Evolutionary conservation across 192 early-diverging fungal species (phyloP).

Genomic region (Phlyctochytrium arcticum): DNA sequence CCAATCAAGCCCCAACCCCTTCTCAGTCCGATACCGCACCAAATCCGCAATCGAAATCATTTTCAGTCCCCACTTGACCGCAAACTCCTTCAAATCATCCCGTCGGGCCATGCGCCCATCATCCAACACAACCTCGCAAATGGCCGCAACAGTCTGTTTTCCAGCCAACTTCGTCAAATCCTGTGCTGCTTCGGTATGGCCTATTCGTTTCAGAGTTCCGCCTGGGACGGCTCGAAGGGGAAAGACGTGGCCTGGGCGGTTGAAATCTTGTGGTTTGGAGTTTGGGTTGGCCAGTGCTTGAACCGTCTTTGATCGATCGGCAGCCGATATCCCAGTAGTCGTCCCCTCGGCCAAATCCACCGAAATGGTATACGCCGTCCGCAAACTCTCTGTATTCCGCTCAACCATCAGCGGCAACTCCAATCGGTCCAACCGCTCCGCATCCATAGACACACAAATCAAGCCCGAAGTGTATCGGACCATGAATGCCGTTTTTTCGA

Average conservation of each 20-base stretch:
- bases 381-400: constrained; percentile 81
- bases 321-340: constrained; percentile 95
- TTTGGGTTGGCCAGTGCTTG: constrained; percentile 68
- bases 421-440: constrained; percentile 76
- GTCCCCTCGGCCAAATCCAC: constrained; percentile 79
- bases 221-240: constrained; percentile 80
- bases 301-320: constrained; percentile 80
- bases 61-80: constrained; percentile 76
- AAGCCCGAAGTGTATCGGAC: constrained; percentile 93
- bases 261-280: constrained; percentile 63
- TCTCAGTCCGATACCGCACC: constrained; percentile 66
- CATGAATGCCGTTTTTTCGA: constrained; percentile 91
- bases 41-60: constrained; percentile 88
- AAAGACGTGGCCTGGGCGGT: constrained; percentile 90
- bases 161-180: constrained; percentile 85
- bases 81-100: constrained; percentile 84
- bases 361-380: constrained; percentile 92
- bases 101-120: constrained; percentile 92
- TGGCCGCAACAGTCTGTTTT: constrained; percentile 77
- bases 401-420: constrained; percentile 90
- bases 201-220: constrained; percentile 81
- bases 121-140: constrained; percentile 90
- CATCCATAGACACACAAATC: constrained; percentile 83
- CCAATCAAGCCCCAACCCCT: constrained; percentile 31
- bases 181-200: constrained; percentile 92